Conservation (phyloP, 176 grass and related monocot species). For the Zizania latifolia region DNA sequence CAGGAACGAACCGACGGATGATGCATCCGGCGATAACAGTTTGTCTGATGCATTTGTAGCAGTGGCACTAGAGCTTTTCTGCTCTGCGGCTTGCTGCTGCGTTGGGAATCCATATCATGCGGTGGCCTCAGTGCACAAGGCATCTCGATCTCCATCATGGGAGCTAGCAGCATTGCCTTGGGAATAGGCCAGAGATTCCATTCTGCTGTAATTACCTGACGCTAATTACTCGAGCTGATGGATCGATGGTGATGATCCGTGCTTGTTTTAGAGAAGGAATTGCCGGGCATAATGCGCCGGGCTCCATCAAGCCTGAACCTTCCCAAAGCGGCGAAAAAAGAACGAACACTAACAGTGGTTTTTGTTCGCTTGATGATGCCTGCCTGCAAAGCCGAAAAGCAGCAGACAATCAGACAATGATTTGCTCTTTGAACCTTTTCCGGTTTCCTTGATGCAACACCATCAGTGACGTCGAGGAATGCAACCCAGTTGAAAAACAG, state of each 20-base stretch:
- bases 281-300: neutral
- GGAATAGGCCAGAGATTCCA: constrained; percentile 29
- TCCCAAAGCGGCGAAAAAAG: constrained; percentile 11
- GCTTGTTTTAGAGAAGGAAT: constrained; percentile 1
- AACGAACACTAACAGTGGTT: neutral
- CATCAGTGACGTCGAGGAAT: neutral
- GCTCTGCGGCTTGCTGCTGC: neutral
- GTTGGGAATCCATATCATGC: constrained; percentile 5
- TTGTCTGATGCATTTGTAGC: neutral
- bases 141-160: constrained; percentile 24
- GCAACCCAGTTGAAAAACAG: constrained; percentile 4
- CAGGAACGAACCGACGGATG: neutral
- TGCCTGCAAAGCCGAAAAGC: constrained; percentile 19
- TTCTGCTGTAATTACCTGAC: neutral
- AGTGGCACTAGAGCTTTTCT: neutral
- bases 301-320: constrained; percentile 4
- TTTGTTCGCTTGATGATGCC: constrained; percentile 16
- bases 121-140: constrained; percentile 17
- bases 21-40: neutral
- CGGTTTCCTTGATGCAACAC: constrained; percentile 2
- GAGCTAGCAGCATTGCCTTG: neutral
- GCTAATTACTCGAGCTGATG: neutral
- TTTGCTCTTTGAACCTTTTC: constrained; percentile 30
- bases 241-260: neutral
- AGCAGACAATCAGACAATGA: constrained; percentile 5